Evolutionary conservation across 257 asterid species (phyloP).

Genomic region (Pogostemon cablin): DNA sequence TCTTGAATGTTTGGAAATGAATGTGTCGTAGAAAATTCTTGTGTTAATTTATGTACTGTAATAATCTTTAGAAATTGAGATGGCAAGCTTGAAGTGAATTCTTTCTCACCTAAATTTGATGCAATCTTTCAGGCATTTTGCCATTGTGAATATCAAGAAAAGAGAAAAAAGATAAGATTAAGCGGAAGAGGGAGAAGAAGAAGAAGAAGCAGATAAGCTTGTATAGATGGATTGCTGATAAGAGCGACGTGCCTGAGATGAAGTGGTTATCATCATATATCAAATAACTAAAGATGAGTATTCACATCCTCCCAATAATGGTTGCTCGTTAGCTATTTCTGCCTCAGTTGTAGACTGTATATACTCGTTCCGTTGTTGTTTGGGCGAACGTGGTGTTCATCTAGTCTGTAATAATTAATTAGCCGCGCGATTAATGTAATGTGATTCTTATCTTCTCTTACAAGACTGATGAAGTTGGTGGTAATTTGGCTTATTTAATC

Average conservation of each 20-base stretch:
- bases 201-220: conserved; percentile 23
- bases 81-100: background rate
- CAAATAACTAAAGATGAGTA: too few relatives aligned
- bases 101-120: background rate
- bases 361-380: conserved; percentile 3
- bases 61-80: background rate
- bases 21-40: background rate
- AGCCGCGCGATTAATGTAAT: conserved; percentile 16
- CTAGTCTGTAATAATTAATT: conserved; percentile 31
- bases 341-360: conserved; percentile 24
- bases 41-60: background rate
- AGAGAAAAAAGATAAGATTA: background rate
- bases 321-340: conserved; percentile 17
- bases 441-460: conserved; percentile 14
- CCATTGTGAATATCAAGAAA: conserved; percentile 29
- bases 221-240: conserved; percentile 34
- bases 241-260: conserved; percentile 30
- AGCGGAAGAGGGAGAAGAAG: conserved; percentile 19
- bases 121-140: conserved; percentile 26
- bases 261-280: conserved; percentile 6
- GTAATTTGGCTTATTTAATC: background rate
- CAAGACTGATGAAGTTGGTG: conserved; percentile 1
- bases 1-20: background rate
- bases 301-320: conserved; percentile 7
- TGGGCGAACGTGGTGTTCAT: conserved; percentile 10